A percentile compares a stretch with the other conserved stretches of the same genome.
Evolutionary conservation across 129 eudicot genomes (phyloP).

Genomic region (Chrysanthemum seticuspe): DNA sequence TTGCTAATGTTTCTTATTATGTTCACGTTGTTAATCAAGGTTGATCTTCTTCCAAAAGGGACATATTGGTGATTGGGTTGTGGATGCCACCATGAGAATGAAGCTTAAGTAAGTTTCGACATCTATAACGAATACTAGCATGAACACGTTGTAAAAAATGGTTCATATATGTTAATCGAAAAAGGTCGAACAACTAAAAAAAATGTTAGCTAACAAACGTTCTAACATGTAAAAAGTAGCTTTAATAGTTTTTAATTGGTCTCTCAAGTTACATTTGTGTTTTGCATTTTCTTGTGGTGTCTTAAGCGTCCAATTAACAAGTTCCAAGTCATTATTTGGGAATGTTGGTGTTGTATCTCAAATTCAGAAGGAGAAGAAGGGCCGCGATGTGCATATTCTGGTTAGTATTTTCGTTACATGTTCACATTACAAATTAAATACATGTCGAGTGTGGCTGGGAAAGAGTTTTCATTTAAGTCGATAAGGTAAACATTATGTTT

Average conservation of each 20-base stretch:
- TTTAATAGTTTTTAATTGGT: not conserved
- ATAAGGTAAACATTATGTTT: too few relatives aligned
- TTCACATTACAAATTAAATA: too few relatives aligned
- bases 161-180: too few relatives aligned
- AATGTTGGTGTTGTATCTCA: conserved; percentile 79
- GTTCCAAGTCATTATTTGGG: conserved; percentile 97
- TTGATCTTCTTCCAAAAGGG: conserved; percentile 99
- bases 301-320: conserved; percentile 80
- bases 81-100: conserved; percentile 91
- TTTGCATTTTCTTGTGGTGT: conserved; percentile 51
- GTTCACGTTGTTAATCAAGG: too few relatives aligned
- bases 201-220: not conserved
- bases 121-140: not conserved
- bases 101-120: conserved; percentile 72
- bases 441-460: too few relatives aligned
- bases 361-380: conserved; percentile 95
- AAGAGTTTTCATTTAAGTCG: too few relatives aligned
- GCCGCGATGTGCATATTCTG: conserved; percentile 90
- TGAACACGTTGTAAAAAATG: not conserved
- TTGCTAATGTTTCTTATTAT: conserved; percentile 4
- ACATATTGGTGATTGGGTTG: conserved; percentile 98
- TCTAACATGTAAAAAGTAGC: not conserved
- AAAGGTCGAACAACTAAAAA: not conserved
- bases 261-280: not conserved
- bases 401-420: conserved; percentile 44